A percentile compares a stretch with the other conserved stretches of the same genome.
phyloP scores from a whole-genome alignment of 164 flowering plant genomes.

The Malania oleifera region DNA sequence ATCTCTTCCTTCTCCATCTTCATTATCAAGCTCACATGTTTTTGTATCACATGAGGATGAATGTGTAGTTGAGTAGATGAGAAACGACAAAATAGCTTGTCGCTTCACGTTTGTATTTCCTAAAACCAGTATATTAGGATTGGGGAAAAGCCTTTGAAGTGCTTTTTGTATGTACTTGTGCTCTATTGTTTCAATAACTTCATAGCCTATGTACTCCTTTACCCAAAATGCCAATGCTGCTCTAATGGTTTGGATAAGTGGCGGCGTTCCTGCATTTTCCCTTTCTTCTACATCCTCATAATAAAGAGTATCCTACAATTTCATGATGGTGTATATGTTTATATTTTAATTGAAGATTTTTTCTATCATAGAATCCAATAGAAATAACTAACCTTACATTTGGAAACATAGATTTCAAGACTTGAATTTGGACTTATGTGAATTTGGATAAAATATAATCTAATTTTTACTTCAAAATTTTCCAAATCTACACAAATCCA shows the following conservation, averaged over 20 bases:
- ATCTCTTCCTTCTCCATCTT: neutral
- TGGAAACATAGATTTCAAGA: no score
- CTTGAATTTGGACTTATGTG: no score
- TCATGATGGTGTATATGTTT: no score
- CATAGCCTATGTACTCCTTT: conserved; percentile 70
- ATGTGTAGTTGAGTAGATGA: conserved; percentile 39
- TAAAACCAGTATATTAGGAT: conserved; percentile 45
- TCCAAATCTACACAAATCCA: no score
- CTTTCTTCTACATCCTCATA: conserved; percentile 64
- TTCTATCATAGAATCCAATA: no score
- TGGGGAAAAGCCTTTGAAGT: conserved; percentile 54
- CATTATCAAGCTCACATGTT: neutral
- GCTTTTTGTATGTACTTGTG: conserved; percentile 33
- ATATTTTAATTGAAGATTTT: no score
- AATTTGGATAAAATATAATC: no score
- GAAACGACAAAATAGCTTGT: conserved; percentile 74
- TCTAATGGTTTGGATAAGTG: conserved; percentile 59
- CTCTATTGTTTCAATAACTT: conserved; percentile 45
- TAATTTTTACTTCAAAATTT: no score
- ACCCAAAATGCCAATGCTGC: conserved; percentile 79
- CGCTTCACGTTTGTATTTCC: conserved; percentile 52
- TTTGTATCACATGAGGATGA: neutral
- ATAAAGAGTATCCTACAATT: conserved; percentile 71
- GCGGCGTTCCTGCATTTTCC: conserved; percentile 82
- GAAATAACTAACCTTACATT: no score